Evolutionary conservation across 257 asterid species (phyloP).

Genomic region (Solanum neorickii): DNA sequence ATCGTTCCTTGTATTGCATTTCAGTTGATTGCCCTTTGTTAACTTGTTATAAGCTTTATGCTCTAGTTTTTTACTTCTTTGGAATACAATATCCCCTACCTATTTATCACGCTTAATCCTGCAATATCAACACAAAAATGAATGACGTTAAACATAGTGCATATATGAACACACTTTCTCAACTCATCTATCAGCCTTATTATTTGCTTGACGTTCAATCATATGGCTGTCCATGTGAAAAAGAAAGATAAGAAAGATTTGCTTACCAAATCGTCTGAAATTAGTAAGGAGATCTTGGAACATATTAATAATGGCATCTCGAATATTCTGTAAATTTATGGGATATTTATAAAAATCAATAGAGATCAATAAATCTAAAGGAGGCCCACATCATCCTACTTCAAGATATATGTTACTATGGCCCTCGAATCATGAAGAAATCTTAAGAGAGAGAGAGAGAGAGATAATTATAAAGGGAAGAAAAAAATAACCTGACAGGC

Average conservation of each 20-base stretch:
- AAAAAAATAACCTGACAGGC: not conserved
- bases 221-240: not conserved
- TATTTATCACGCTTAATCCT: constrained; percentile 27
- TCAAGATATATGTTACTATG: not conserved
- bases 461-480: too few species aligned
- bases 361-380: not conserved
- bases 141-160: not conserved
- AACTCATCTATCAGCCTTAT: not conserved
- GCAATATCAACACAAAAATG: not conserved
- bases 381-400: not conserved
- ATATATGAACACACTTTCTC: not conserved
- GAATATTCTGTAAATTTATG: not conserved
- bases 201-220: not conserved
- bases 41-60: not conserved
- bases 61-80: not conserved
- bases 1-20: not conserved
- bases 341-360: too few species aligned
- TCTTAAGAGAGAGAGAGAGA: too few species aligned
- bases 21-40: not conserved
- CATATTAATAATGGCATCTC: constrained; percentile 26
- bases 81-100: not conserved
- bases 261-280: constrained; percentile 47
- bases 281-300: constrained; percentile 67
- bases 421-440: not conserved
- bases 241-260: not conserved